phyloP scores from a whole-genome alignment of 495 filamentous ascomycete species.

The Aspergillus sclerotioniger region DNA sequence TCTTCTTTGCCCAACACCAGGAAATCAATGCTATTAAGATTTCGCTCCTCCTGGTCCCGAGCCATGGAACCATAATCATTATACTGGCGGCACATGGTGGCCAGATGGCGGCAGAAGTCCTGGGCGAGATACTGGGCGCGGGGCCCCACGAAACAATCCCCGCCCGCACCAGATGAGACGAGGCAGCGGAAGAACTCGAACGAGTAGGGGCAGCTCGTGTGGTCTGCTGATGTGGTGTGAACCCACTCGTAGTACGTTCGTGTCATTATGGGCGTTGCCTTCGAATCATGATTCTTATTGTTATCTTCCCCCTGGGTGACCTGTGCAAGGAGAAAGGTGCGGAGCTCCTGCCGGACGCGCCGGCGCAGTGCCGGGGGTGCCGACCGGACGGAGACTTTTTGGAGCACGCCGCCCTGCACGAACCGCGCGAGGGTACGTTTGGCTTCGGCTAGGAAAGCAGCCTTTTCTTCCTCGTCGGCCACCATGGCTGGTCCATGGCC shows the following conservation, averaged over 20 bases:
- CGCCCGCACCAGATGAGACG: conserved; percentile 6
- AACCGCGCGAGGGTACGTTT: too few species aligned
- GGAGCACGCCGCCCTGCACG: too few species aligned
- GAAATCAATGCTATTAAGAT: conserved; percentile 43
- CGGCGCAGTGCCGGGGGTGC: conserved; percentile 6
- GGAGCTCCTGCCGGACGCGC: conserved; percentile 12
- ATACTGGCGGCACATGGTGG: conserved; percentile 38
- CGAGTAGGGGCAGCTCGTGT: conserved; percentile 36
- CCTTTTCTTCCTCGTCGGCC: too few species aligned
- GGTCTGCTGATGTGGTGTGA: conserved; percentile 30
- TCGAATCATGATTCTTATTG: too few species aligned
- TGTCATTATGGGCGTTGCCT: neutral
- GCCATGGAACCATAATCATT: conserved; percentile 38
- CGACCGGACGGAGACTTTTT: neutral
- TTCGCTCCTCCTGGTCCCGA: conserved; percentile 33
- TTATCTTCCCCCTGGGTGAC: conserved; percentile 26
- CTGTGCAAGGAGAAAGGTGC: conserved; percentile 27
- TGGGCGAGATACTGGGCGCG: conserved; percentile 29
- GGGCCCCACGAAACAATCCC: conserved; percentile 13
- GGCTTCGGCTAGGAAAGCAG: too few species aligned
- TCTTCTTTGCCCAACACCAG: conserved; percentile 23
- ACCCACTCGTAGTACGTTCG: conserved; percentile 31
- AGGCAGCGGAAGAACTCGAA: conserved; percentile 38
- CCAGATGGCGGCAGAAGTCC: conserved; percentile 29
- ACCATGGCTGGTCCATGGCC: too few species aligned